Conservation (phyloP, 2,329 filamentous ascomycete genomes). For the Trichoderma sp. region DNA sequence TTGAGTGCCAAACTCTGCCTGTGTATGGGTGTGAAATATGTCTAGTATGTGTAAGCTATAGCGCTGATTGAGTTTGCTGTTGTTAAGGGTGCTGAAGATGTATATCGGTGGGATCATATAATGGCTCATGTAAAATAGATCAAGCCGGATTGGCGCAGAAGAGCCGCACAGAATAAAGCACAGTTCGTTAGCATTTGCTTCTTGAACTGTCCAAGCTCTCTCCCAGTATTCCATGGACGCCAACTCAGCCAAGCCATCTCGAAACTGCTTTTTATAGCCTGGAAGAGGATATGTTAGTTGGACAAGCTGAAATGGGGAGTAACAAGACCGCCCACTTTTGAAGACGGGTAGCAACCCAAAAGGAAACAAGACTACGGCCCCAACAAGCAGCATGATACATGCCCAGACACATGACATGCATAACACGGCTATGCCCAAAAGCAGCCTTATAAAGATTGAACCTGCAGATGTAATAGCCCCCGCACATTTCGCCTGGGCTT, state of each 20-base stretch:
- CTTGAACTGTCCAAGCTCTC: not conserved
- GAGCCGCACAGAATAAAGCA: constrained; percentile 9
- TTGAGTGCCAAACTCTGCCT: not conserved
- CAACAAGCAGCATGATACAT: not conserved
- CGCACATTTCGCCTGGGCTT: not conserved
- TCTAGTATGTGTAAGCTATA: not conserved
- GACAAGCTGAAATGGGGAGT: not conserved
- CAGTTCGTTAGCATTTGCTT: not conserved
- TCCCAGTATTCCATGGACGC: constrained; percentile 4
- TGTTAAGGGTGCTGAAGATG: not conserved
- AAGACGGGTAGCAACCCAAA: not conserved
- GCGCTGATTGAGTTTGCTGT: not conserved
- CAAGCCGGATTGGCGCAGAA: not conserved
- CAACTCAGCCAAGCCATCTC: not conserved
- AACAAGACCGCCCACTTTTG: not conserved
- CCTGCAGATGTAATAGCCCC: not conserved
- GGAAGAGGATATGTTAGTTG: not conserved
- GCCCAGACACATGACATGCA: not conserved
- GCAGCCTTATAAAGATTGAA: not conserved
- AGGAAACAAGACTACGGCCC: not conserved
- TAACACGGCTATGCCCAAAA: not conserved
- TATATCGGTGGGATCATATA: not conserved
- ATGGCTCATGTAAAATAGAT: not conserved
- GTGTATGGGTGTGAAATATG: not conserved
- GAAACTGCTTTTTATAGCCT: not conserved